Evolutionary conservation across 306 rosid species (phyloP), one percentile per base, ranked within the genome.

Genomic region (Coriaria nepalensis): DNA sequence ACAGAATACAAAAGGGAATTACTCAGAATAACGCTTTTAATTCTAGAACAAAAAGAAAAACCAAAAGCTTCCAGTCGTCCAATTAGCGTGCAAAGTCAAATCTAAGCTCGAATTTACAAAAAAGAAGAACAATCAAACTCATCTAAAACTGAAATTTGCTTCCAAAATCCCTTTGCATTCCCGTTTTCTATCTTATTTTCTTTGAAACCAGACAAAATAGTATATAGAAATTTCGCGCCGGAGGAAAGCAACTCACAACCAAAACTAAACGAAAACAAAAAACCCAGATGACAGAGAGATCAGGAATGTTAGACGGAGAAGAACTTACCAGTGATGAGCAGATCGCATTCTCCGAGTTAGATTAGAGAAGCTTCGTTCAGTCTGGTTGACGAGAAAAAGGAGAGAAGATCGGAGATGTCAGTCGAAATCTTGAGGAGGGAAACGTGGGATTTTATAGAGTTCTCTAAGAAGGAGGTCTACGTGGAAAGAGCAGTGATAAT

Each of bases 281-380:
- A 33, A 8, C 5, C 8, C 5, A 13, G 8, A 8, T 8, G 38
- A 57, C 13, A 50, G 14, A 58, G 13, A 40, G 14, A 40, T 20
- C 44, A 33, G 43, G 10, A 47, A 50, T 6, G 46, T 38, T 10
- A n/a, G 10, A 40, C 20, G 38, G 41, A 51, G 36, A 41, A 47
- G 57, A n/a, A 32, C 37, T 15, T 34, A 76, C 63, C 74, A 63
- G 59, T 40, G 14, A 50, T 55, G 36, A 2, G 59, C 71, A 64
- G 77, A 76, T 80, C 81, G 75, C 79, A 80, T 80, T 73, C 76
- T 48, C 73, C 66, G 52, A 52, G 61, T 10, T 20, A 20, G 29
- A 20, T 20, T 20, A 20, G 29, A 37, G 66, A 37, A 46, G 37
- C 10, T 5, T 12, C 9, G 14, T 36, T 6, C 35, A 33, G 72